Base-by-base conservation (phyloP, 176 grass and related monocot genomes). In the bread wheat (Triticum aestivum) region DNA sequence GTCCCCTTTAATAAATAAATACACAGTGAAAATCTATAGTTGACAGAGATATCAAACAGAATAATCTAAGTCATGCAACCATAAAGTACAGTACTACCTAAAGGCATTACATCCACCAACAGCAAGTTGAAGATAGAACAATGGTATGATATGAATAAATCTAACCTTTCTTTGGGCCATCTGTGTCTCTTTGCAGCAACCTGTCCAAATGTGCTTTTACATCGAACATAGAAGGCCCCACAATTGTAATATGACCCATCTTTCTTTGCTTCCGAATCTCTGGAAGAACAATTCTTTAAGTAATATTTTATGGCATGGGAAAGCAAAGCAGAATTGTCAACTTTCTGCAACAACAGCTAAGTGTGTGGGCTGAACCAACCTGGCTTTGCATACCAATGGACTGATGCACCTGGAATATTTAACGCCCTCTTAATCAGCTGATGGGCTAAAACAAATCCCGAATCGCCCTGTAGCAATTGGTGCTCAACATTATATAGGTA, bases 371-470 rank as follows among this genome's bases (percentile, higher is more conserved):
- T 83, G 75, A 69, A 54, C 85, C 69, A 80, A 99, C 94, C 97
- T 96, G 92, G 89, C 62, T 99, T 99, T 84, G 83, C 90, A 44
- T 99, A 99, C 97, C 94, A 99, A 90, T 96, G 97, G 38, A 99
- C 87, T 65, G 92, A 91, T 69, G 87, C 89, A 33, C 92, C 97
- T 77, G 93, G 86, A 91, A 93, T 85, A 17, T 71, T 87, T 71
- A 96, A 84, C 63, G 97, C 92, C 80, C 92, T 91, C 78, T 73
- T 24, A 61, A 94, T 99, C 58, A 99, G 64, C 41, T 94, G 79
- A 89, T 94, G 79, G 66, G 92, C 89, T 26, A 88, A 73, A 64
- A 37, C 56, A 39, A 99, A 99, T 24, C 97, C 97, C 68, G 83
- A 68, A 80, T 96, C 90, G 23, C 87, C 94, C 97, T 96, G 87